A percentile compares a stretch with the other conserved stretches of the same genome.
Evolutionary conservation across 805 yeast genomes (phyloP).

Genomic region (Vanderwaltozyma tropicalis): DNA sequence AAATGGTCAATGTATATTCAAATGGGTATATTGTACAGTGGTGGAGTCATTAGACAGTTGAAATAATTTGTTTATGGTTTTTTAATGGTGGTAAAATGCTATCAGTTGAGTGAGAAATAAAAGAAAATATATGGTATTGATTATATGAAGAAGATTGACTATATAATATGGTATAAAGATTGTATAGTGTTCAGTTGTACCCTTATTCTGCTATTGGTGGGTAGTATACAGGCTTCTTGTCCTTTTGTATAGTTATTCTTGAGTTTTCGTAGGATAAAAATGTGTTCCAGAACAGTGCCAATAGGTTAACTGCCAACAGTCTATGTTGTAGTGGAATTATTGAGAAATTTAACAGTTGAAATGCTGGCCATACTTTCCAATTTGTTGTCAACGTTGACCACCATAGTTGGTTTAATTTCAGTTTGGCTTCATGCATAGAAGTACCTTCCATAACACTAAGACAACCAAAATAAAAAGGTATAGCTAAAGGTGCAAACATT

Average conservation of each 20-base stretch:
- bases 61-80: too few species aligned
- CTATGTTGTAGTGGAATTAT: constrained; percentile 65
- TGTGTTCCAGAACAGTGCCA: constrained; percentile 79
- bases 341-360: constrained; percentile 70
- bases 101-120: too few species aligned
- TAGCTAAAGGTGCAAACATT: constrained; percentile 65
- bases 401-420: constrained; percentile 42
- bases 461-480: constrained; percentile 59
- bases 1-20: too few species aligned
- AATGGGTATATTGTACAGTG: too few species aligned
- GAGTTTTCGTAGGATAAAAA: constrained; percentile 57
- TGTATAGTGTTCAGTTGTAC: too few species aligned
- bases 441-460: constrained; percentile 60
- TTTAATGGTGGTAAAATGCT: too few species aligned
- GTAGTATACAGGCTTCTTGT: constrained; percentile 25
- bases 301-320: constrained; percentile 54
- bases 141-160: too few species aligned
- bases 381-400: constrained; percentile 61
- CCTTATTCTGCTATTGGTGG: constrained; percentile 34
- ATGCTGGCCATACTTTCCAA: constrained; percentile 86
- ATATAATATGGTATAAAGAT: too few species aligned
- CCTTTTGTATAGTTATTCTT: constrained; percentile 11
- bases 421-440: constrained; percentile 30
- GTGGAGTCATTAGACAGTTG: too few species aligned
- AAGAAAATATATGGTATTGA: too few species aligned